These are phyloP conservation scores for Ceratobasidium sp. DNA, from an alignment of 1,284 basidiomycete species.

Conservation along the genomic window DNA sequence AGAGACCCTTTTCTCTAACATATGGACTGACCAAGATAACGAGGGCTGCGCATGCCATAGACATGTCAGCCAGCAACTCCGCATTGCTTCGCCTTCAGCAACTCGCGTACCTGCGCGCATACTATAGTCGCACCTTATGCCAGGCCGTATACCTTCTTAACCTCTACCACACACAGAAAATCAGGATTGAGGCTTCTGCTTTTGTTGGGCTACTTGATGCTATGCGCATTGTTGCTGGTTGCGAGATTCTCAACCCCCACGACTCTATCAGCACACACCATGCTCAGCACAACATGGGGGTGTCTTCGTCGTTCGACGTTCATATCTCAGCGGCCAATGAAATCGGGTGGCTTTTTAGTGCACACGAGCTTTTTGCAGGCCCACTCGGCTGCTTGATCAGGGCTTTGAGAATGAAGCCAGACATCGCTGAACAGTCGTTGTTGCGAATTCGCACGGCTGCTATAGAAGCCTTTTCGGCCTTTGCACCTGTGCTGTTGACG, in stretches of 20 bases:
- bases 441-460: neutral
- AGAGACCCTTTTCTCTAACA: too few species aligned
- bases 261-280: slow-evolving; percentile 15
- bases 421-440: neutral
- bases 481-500: neutral
- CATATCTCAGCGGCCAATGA: neutral
- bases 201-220: neutral
- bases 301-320: too few species aligned
- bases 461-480: slow-evolving; percentile 1
- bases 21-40: neutral
- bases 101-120: neutral
- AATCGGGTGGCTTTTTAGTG: neutral
- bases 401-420: neutral
- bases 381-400: neutral
- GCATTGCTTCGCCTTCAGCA: neutral
- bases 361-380: neutral
- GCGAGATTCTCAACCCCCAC: neutral
- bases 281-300: neutral
- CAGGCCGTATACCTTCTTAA: too few species aligned
- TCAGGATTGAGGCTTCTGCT: too few species aligned
- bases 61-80: neutral
- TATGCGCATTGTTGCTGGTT: neutral
- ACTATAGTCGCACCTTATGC: neutral
- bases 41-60: neutral
- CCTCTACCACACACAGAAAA: too few species aligned